A percentile compares a stretch with the other conserved stretches of the same genome.
phyloP scores from a whole-genome alignment of 2,329 filamentous ascomycete genomes.

The Paecilomyces sp. region DNA sequence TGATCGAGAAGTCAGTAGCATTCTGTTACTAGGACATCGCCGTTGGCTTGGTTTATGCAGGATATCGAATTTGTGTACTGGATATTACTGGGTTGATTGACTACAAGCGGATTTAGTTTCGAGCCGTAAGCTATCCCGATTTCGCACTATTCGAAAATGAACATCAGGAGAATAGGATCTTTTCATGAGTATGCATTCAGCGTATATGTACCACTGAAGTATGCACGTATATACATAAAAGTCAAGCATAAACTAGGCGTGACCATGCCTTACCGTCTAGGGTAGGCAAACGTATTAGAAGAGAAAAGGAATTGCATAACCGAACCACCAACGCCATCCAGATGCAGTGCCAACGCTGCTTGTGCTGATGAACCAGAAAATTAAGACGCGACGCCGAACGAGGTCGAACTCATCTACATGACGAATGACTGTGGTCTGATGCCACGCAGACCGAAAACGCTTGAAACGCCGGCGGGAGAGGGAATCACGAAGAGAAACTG shows the following conservation, averaged over 20 bases:
- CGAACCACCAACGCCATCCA: not conserved
- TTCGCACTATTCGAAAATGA: no score
- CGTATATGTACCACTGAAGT: not conserved
- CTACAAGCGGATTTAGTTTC: no score
- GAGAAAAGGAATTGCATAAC: not conserved
- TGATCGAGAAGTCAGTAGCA: no score
- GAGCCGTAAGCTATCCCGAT: no score
- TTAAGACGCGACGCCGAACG: not conserved
- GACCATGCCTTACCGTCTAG: not conserved
- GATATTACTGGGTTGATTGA: no score
- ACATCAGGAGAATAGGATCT: no score
- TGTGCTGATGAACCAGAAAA: not conserved
- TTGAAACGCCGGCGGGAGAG: not conserved
- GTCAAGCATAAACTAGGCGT: not conserved
- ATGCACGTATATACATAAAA: not conserved
- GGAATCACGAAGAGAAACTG: not conserved
- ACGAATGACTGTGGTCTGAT: not conserved
- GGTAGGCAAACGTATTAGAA: not conserved
- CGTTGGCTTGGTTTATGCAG: no score
- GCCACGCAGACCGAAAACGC: not conserved
- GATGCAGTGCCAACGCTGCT: not conserved
- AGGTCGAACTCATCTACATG: not conserved
- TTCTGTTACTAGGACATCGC: no score
- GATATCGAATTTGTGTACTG: no score
- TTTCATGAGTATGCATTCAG: not conserved